phyloP scores from a whole-genome alignment of 495 filamentous ascomycete species.

The Neurospora africana region DNA sequence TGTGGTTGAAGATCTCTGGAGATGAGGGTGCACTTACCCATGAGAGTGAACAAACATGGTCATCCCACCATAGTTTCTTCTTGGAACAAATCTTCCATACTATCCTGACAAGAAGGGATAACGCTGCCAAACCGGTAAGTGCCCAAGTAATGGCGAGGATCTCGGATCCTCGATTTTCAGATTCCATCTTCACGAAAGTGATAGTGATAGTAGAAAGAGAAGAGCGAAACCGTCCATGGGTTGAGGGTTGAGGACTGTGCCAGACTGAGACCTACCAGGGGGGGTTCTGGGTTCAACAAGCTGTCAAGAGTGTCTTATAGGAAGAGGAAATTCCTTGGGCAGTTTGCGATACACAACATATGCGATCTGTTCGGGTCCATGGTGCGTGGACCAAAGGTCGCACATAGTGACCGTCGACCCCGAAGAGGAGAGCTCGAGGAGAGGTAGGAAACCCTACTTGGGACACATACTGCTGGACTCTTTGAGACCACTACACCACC shows the following conservation, averaged over 20 bases:
- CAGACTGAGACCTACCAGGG: neutral
- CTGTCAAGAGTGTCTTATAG: neutral
- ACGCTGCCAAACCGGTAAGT: constrained; percentile 13
- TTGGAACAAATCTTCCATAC: constrained; percentile 21
- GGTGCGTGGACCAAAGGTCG: neutral
- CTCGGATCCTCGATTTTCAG: constrained; percentile 9
- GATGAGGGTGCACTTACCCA: constrained; percentile 16
- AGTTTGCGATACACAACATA: neutral
- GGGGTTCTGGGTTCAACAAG: neutral
- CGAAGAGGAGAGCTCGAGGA: neutral
- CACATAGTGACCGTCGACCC: neutral
- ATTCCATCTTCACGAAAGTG: constrained; percentile 4
- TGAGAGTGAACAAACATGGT: constrained; percentile 22
- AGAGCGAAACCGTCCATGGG: neutral
- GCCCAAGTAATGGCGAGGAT: constrained; percentile 18
- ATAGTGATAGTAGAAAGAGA: neutral
- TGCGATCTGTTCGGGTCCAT: neutral
- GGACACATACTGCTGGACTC: neutral
- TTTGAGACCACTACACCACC: neutral
- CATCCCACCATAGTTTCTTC: constrained; percentile 28
- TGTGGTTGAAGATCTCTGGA: neutral
- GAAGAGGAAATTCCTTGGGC: neutral
- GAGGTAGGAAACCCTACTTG: neutral
- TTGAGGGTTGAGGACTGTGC: neutral
- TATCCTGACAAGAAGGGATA: constrained; percentile 21